Evolutionary conservation across 23 red algal genomes (phyloP).

Genomic region (Pyropia yezoensis): DNA sequence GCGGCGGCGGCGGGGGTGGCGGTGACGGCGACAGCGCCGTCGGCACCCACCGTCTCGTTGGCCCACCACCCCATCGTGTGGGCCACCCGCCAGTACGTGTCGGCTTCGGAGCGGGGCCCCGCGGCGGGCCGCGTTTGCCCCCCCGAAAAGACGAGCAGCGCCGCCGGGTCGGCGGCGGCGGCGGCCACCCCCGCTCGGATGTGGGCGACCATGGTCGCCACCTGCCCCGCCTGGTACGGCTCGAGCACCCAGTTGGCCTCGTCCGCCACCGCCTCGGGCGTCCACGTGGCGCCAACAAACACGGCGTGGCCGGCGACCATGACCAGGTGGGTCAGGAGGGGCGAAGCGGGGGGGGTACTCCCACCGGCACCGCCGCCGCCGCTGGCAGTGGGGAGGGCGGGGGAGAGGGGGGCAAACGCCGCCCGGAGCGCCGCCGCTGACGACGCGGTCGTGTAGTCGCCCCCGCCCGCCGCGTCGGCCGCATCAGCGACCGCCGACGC

Average conservation of each 20-base stretch:
- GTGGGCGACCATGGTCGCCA: constrained; percentile 53
- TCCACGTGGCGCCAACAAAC: constrained; percentile 32
- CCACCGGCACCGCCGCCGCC: constrained; percentile 9
- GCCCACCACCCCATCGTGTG: constrained; percentile 23
- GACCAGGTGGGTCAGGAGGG: constrained; percentile 41
- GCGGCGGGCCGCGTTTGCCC: constrained; percentile 47
- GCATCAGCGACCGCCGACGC: too few species aligned
- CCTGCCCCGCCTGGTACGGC: constrained; percentile 58
- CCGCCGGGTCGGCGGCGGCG: constrained; percentile 35
- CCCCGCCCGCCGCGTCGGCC: too few species aligned
- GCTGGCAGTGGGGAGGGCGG: too few species aligned
- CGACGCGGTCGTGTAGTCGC: too few species aligned
- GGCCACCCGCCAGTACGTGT: constrained; percentile 68
- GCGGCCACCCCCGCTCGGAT: constrained; percentile 38
- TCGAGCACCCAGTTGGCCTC: constrained; percentile 74
- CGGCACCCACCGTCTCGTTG: too few species aligned
- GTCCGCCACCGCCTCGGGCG: constrained; percentile 4
- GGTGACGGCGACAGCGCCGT: too few species aligned
- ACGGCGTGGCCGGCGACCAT: constrained; percentile 83
- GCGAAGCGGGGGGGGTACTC: constrained; percentile 7
- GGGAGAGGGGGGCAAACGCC: too few species aligned
- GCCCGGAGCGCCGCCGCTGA: too few species aligned
- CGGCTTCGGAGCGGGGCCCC: constrained; percentile 45
- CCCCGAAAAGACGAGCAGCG: constrained; percentile 78
- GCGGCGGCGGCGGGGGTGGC: constrained; percentile 4